These are phyloP conservation scores for Curvularia eragrostidis DNA, from an alignment of 2,329 filamentous ascomycete genomes.

Conservation along the genomic window DNA sequence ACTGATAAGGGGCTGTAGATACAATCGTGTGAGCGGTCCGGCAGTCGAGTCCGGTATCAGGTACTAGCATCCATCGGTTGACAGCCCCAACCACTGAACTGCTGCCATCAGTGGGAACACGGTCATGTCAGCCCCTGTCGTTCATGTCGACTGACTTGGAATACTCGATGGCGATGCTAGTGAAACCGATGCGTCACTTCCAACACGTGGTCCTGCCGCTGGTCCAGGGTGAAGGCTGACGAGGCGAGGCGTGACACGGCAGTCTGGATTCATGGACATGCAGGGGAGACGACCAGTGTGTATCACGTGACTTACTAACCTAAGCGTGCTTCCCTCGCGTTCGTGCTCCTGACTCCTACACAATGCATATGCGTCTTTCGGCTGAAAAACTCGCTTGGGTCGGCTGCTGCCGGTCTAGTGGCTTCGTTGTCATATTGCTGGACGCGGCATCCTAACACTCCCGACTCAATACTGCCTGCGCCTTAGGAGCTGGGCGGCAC, in stretches of 20 bases:
- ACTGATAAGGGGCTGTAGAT: background rate
- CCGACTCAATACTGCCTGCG: background rate
- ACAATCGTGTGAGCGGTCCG: background rate
- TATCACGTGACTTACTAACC: background rate
- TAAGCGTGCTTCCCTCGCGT: background rate
- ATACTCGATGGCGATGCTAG: background rate
- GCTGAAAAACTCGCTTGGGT: background rate
- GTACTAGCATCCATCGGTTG: background rate
- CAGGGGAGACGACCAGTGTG: background rate
- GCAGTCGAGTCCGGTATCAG: background rate
- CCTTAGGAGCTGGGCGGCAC: background rate
- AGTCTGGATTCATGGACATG: background rate
- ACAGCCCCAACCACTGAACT: background rate
- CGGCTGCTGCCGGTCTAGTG: background rate
- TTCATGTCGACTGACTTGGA: background rate
- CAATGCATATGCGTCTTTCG: background rate
- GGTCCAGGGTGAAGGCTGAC: background rate
- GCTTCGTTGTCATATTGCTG: background rate
- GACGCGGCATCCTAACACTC: background rate
- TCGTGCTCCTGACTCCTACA: background rate
- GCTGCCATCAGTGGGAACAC: background rate
- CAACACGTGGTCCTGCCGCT: background rate
- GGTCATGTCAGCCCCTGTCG: background rate
- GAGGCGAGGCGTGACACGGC: background rate
- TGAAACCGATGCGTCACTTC: background rate